phyloP scores from a whole-genome alignment of 2,329 filamentous ascomycete genomes.

The Talaromyces atroroseus region DNA sequence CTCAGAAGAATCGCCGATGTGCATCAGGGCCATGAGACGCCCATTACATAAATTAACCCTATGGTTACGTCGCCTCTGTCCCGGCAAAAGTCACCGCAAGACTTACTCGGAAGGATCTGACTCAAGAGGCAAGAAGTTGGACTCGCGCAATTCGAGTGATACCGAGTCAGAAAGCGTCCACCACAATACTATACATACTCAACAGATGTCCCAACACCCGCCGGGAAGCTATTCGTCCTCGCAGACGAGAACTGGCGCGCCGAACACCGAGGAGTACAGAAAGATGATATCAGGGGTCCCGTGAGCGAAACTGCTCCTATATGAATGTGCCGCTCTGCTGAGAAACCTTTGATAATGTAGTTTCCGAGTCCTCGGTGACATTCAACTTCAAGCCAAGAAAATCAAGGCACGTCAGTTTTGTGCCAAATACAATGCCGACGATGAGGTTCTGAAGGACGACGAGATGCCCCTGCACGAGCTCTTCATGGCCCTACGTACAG shows the following conservation, averaged over 20 bases:
- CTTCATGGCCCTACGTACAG: slow-evolving; percentile 10
- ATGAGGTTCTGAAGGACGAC: slow-evolving; percentile 12
- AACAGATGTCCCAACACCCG: not conserved
- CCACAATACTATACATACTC: slow-evolving; percentile 1
- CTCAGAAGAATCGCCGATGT: slow-evolving; percentile 1
- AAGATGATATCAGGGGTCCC: slow-evolving; percentile 13
- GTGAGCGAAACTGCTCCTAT: slow-evolving; percentile 7
- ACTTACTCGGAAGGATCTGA: not conserved
- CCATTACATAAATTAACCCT: slow-evolving; percentile 7
- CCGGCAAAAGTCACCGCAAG: not conserved
- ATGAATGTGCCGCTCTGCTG: too few relatives aligned
- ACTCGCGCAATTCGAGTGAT: slow-evolving; percentile 6
- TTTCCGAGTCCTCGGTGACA: slow-evolving; percentile 11
- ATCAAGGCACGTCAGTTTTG: slow-evolving; percentile 15
- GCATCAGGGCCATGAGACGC: not conserved
- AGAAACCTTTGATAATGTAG: slow-evolving; percentile 4
- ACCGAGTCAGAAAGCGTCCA: not conserved
- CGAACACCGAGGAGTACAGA: slow-evolving; percentile 10
- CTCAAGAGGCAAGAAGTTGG: slow-evolving; percentile 1
- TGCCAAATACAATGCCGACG: slow-evolving; percentile 14
- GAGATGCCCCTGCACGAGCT: slow-evolving; percentile 12
- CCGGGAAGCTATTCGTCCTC: not conserved
- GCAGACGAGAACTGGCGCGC: slow-evolving; percentile 1
- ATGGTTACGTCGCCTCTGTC: slow-evolving; percentile 9
- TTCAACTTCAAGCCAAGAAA: slow-evolving; percentile 13